phyloP scores from a whole-genome alignment of 768 basidiomycete genomes.

The Chalciporus pseudorubinellus region DNA sequence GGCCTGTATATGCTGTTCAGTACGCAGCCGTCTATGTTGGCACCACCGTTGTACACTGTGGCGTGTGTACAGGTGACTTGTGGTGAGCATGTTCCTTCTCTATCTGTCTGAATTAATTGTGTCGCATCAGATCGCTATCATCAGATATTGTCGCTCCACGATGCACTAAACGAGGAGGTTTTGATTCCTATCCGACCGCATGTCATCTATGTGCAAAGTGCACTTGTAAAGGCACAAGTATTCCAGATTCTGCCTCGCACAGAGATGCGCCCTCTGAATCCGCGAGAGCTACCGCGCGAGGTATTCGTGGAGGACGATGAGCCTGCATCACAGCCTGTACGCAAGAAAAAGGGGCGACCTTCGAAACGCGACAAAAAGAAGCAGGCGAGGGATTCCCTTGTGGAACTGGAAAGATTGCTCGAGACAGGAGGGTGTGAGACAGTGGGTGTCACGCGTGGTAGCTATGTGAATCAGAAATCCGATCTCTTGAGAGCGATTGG shows the following conservation, averaged over 20 bases:
- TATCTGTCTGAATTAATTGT: neutral
- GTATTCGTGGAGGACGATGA: conserved; percentile 45
- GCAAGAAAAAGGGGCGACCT: conserved; percentile 63
- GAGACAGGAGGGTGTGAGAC: conserved; percentile 24
- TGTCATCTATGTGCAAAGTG: conserved; percentile 47
- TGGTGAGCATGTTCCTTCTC: conserved; percentile 37
- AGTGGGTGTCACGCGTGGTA: conserved; percentile 32
- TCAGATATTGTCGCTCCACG: conserved; percentile 49
- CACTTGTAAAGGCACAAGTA: conserved; percentile 44
- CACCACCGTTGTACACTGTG: conserved; percentile 49
- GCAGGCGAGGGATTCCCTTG: conserved; percentile 50
- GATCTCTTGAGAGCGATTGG: conserved; percentile 39
- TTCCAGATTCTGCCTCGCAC: conserved; percentile 64
- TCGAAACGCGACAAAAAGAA: conserved; percentile 57
- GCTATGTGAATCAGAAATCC: conserved; percentile 46
- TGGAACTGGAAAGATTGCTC: conserved; percentile 49
- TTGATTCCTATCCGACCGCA: conserved; percentile 50
- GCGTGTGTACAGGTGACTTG: conserved; percentile 59
- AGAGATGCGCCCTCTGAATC: conserved; percentile 50
- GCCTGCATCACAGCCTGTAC: conserved; percentile 7
- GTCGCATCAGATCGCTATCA: conserved; percentile 51
- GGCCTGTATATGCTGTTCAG: conserved; percentile 66
- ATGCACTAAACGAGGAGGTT: conserved; percentile 38
- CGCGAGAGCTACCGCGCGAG: conserved; percentile 68
- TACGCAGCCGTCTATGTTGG: conserved; percentile 59